Percentiles rank a stretch among this genome's conserved stretches.
phyloP scores from a whole-genome alignment of 1,139 yeast species.

The Yarrowia galli region DNA sequence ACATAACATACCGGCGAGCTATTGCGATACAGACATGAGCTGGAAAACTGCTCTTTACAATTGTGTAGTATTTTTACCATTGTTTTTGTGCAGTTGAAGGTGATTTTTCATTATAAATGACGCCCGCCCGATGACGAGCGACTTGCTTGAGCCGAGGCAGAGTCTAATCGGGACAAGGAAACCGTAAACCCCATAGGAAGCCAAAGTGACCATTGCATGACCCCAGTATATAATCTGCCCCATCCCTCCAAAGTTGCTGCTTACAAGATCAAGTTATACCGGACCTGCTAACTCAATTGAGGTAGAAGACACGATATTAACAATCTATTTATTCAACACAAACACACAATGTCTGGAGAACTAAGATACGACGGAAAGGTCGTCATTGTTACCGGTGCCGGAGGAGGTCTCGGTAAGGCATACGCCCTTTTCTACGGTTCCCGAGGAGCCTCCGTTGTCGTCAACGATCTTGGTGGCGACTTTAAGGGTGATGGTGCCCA shows the following conservation, averaged over 20 bases:
- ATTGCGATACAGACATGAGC: no score
- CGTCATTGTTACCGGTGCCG: conserved; percentile 94
- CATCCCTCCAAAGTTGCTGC: conserved; percentile 25
- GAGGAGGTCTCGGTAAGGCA: conserved; percentile 92
- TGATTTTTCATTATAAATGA: neutral
- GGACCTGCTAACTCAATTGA: conserved; percentile 38
- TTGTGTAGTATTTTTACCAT: neutral
- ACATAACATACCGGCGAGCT: no score
- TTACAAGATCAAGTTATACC: conserved; percentile 32
- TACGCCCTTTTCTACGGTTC: conserved; percentile 88
- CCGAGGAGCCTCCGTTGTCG: conserved; percentile 92
- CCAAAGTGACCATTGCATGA: conserved; percentile 26
- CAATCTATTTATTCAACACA: conserved; percentile 37
- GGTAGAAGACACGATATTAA: conserved; percentile 36
- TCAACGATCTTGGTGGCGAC: conserved; percentile 90
- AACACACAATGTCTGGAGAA: conserved; percentile 43
- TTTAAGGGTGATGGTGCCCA: conserved; percentile 63
- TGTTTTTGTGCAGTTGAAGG: neutral
- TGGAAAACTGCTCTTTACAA: neutral
- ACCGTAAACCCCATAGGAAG: conserved; percentile 26
- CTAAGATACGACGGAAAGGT: conserved; percentile 76
- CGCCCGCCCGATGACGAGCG: conserved; percentile 35
- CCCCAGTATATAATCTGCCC: conserved; percentile 33
- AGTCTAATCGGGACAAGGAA: conserved; percentile 27
- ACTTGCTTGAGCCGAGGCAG: conserved; percentile 37